Base-by-base conservation (phyloP, 768 basidiomycete genomes). In the Saitozyma sp. region DNA sequence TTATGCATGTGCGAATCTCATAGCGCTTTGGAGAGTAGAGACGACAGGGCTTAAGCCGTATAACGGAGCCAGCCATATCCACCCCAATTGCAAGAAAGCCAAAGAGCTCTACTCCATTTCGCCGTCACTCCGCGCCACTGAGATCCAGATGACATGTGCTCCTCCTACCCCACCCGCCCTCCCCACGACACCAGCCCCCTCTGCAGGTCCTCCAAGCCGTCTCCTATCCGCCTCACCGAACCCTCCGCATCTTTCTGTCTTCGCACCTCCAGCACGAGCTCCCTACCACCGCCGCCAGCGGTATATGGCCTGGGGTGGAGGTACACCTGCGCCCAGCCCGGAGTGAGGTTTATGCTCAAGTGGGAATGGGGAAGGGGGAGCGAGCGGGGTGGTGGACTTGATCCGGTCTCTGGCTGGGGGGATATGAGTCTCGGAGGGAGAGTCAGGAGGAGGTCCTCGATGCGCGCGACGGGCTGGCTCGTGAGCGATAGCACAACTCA, bases 391-490 rank as follows among this genome's bases (percentile, higher is more conserved):
- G 13, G 57, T 61, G 20, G 20, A 38, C 7, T 52, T 39, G 51
- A 38, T 17, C 43, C 14, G 45, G 11, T 17, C 3, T 46, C 2
- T 43, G n/a, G 7, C 42, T 53, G 3, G 8, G 56, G 48, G 20
- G 38, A 48, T 48, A 72, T 64, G 11, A 69, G 63, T 14, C 38
- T 6, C 11, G 62, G 42, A 6, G 72, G 63, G 11, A 74, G 43
- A 7, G 54, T 65, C 3, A 53, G 29, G 29, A 76, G 67, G 8
- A 74, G 65, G 52, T 76, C 75, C 59, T 76, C 75, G 3, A 72
- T 61, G 29, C 72, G 48, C 14, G 75, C 72, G 39, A 54, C 29
- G 19, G 75, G 75, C 71, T 75, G 49, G 29, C 29, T 29, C 29
- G 29, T 29, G 2, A 29, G 29, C 29, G 29, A 29, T 29, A 29